Percentiles rank a stretch among this genome's conserved stretches.
These are phyloP conservation scores for Fusarium concolor DNA, from an alignment of 2,329 filamentous ascomycete species.

Conservation along the genomic window DNA sequence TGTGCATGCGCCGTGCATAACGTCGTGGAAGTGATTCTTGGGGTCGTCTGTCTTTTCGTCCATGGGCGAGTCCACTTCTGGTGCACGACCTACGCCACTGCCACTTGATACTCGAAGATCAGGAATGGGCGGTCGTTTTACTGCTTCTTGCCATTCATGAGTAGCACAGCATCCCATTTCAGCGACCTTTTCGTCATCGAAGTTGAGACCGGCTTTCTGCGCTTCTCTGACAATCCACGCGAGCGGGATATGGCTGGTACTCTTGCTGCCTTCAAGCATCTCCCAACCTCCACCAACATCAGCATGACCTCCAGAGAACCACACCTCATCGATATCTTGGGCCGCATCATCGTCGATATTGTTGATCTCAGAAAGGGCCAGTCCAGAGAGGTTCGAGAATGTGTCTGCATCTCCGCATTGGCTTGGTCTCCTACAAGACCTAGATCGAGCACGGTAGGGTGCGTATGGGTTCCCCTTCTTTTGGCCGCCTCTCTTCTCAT, in stretches of 20 bases:
- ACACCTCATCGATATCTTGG: conserved; percentile 83
- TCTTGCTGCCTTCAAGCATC: conserved; percentile 65
- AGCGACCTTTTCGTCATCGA: conserved; percentile 75
- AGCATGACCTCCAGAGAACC: conserved; percentile 83
- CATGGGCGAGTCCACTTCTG: conserved; percentile 28
- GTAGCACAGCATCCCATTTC: conserved; percentile 68
- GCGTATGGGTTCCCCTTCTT: conserved; percentile 43
- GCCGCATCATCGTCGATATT: conserved; percentile 60
- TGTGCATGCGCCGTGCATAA: conserved; percentile 68
- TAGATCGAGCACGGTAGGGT: conserved; percentile 57
- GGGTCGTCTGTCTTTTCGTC: conserved; percentile 41
- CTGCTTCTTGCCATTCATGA: conserved; percentile 7
- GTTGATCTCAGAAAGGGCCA: conserved; percentile 44
- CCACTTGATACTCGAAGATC: conserved; percentile 47
- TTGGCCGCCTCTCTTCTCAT: conserved; percentile 6
- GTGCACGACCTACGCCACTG: conserved; percentile 35
- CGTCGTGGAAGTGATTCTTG: conserved; percentile 61
- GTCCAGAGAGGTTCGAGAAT: conserved; percentile 49
- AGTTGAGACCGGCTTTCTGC: conserved; percentile 72
- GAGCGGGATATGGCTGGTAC: conserved; percentile 75
- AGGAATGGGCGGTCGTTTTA: conserved; percentile 44
- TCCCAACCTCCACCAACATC: conserved; percentile 85
- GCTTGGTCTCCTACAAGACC: conserved; percentile 49
- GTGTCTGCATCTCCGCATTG: conserved; percentile 41
- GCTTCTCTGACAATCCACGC: conserved; percentile 76